Percentiles rank a stretch among this genome's conserved stretches.
Evolutionary conservation across 805 yeast species (phyloP).

Genomic region (Lipomyces lipofer): DNA sequence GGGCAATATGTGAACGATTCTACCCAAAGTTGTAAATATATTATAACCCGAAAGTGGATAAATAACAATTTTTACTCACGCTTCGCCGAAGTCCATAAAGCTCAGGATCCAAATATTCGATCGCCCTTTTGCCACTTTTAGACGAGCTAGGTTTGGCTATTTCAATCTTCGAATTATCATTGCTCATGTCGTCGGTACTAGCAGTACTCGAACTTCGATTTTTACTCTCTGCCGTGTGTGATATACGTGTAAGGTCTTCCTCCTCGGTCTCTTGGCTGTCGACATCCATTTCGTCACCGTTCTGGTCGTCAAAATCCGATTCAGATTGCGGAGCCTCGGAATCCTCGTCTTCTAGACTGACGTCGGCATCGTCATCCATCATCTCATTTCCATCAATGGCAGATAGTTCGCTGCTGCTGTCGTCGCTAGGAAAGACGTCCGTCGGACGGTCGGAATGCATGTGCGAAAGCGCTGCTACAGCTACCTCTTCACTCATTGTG

Average conservation of each 20-base stretch:
- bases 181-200: no score
- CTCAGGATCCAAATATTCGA: conserved; percentile 39
- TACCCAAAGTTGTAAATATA: conserved; percentile 1
- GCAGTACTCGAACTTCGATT: no score
- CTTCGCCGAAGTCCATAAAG: conserved; percentile 47
- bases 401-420: conserved; percentile 16
- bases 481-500: conserved; percentile 27
- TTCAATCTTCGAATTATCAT: neutral
- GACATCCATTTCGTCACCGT: conserved; percentile 15
- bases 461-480: conserved; percentile 23
- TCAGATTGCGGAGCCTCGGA: conserved; percentile 6
- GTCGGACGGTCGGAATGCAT: conserved; percentile 22
- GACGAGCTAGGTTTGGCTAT: neutral
- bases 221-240: neutral
- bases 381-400: conserved; percentile 6
- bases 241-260: conserved; percentile 15
- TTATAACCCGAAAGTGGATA: neutral
- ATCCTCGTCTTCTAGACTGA: neutral
- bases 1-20: conserved; percentile 39
- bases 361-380: conserved; percentile 5
- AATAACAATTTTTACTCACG: conserved; percentile 19
- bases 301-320: conserved; percentile 9
- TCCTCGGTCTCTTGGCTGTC: conserved; percentile 30
- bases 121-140: conserved; percentile 2
- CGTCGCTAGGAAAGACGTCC: neutral